A percentile compares a stretch with the other conserved stretches of the same genome.
phyloP scores from a whole-genome alignment of 352 stramenopile species.

The Globisporangium emineosum region DNA sequence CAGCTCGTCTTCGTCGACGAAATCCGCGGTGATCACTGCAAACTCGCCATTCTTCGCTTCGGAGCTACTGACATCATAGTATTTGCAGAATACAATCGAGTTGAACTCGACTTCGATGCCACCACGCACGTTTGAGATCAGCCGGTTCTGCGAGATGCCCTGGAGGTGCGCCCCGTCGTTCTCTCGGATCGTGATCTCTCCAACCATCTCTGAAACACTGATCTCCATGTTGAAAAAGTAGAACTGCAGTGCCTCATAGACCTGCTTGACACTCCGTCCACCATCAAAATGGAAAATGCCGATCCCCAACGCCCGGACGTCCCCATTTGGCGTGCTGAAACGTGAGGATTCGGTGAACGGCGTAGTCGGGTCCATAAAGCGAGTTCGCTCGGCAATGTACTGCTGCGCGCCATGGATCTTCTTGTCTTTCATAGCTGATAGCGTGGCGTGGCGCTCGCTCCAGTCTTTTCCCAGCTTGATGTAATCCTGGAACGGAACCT shows the following conservation, averaged over 20 bases:
- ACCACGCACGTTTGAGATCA: slow-evolving; percentile 19
- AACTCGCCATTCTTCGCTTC: slow-evolving; percentile 1
- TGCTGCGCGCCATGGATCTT: background rate
- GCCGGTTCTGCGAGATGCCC: slow-evolving; percentile 30
- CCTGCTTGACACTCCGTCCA: slow-evolving; percentile 21
- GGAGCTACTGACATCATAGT: background rate
- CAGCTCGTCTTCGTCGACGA: slow-evolving; percentile 12
- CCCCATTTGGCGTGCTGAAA: background rate
- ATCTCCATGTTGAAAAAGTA: slow-evolving; percentile 46
- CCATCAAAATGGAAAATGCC: slow-evolving; percentile 8
- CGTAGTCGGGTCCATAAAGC: background rate
- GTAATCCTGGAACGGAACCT: background rate
- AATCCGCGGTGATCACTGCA: slow-evolving; percentile 7
- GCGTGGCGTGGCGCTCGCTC: slow-evolving; percentile 1
- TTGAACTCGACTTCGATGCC: slow-evolving; percentile 31
- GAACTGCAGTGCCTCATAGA: slow-evolving; percentile 37
- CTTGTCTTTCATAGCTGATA: background rate
- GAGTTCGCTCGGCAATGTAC: background rate
- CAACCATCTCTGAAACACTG: slow-evolving; percentile 40
- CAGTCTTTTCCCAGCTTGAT: background rate
- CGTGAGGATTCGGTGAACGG: background rate
- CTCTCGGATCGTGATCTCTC: slow-evolving; percentile 44
- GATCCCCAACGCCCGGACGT: background rate
- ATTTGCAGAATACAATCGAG: slow-evolving; percentile 29
- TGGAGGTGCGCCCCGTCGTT: slow-evolving; percentile 32